Conservation (phyloP, 306 rosid species). For the Spatholobus suberectus region DNA sequence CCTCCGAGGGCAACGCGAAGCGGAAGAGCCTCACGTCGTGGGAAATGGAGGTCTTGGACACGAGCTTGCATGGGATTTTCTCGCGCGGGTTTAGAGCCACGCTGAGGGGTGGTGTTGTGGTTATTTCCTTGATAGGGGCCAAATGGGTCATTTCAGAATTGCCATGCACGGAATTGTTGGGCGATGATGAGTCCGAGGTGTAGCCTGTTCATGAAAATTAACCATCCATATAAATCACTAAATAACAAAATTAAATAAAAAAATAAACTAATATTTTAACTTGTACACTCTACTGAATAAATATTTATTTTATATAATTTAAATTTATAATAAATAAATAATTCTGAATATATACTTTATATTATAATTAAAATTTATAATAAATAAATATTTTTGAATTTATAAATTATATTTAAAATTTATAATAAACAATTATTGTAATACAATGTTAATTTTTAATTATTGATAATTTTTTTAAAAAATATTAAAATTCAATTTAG, state of each 20-base stretch:
- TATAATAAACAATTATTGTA: no score
- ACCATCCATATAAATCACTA: background rate
- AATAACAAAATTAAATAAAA: background rate
- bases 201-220: background rate
- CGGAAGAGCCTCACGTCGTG: slow-evolving; percentile 73
- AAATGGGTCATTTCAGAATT: slow-evolving; percentile 46
- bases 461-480: no score
- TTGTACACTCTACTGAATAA: no score
- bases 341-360: no score
- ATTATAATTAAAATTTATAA: no score
- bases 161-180: slow-evolving; percentile 71
- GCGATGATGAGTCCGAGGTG: slow-evolving; percentile 58
- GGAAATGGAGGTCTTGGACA: slow-evolving; percentile 60
- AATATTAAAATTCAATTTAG: no score
- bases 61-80: slow-evolving; percentile 72
- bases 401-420: no score
- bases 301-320: no score
- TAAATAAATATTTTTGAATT: no score
- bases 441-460: no score
- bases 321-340: no score
- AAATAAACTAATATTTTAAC: no score
- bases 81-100: slow-evolving; percentile 68
- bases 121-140: slow-evolving; percentile 61
- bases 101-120: background rate
- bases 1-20: slow-evolving; percentile 63